These are phyloP conservation scores for Chrysoporthe cubensis DNA, from an alignment of 2,329 filamentous ascomycete genomes.

Conservation along the genomic window DNA sequence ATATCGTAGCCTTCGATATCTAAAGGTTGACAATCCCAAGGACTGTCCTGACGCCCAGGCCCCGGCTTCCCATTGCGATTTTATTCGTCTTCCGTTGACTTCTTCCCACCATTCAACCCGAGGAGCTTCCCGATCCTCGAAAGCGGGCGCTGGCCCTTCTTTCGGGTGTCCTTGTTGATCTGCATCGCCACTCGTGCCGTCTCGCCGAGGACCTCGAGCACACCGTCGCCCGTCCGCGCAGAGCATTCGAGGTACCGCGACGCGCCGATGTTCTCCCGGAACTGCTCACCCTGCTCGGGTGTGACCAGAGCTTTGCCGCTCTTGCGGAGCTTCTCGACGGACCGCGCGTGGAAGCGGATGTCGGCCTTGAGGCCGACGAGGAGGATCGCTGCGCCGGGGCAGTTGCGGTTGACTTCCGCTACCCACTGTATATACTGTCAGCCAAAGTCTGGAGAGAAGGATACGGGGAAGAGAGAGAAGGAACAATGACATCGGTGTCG, in stretches of 20 bases:
- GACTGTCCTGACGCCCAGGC: neutral
- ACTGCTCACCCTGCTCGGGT: constrained; percentile 27
- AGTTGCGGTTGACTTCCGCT: constrained; percentile 28
- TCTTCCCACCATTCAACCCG: constrained; percentile 14
- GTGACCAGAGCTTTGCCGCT: constrained; percentile 25
- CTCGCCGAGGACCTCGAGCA: constrained; percentile 28
- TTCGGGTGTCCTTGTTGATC: constrained; percentile 17
- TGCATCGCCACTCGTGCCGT: constrained; percentile 25
- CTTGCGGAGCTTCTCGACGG: constrained; percentile 26
- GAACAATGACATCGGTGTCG: no score
- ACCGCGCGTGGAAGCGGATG: constrained; percentile 27
- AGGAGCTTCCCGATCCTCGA: constrained; percentile 29
- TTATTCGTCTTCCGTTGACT: neutral
- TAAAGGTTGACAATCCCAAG: neutral
- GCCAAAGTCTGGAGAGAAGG: neutral
- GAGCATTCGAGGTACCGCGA: constrained; percentile 29
- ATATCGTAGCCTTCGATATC: neutral
- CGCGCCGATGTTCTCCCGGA: constrained; percentile 28
- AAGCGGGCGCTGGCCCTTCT: constrained; percentile 20
- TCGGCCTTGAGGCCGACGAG: constrained; percentile 29
- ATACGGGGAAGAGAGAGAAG: neutral
- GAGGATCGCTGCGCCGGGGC: constrained; percentile 27
- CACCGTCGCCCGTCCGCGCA: constrained; percentile 27
- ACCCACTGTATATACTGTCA: constrained; percentile 18
- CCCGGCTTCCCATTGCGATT: no score